Conservation (phyloP, 805 yeast genomes). For the Komagataella phaffii region DNA sequence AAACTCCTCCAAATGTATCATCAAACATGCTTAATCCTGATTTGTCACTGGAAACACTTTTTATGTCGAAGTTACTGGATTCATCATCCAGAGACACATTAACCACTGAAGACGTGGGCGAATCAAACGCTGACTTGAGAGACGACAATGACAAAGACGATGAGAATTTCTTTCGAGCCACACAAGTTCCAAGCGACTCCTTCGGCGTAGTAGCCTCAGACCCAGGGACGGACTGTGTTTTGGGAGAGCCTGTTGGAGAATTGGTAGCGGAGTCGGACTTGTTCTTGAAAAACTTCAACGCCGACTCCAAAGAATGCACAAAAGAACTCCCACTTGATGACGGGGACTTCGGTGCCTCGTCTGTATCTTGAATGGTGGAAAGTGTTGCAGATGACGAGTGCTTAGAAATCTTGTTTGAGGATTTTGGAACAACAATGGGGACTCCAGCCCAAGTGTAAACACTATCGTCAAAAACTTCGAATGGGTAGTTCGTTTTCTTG, state of each 20-base stretch:
- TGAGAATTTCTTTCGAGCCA: not conserved
- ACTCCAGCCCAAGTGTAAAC: slow-evolving; percentile 25
- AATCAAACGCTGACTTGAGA: not conserved
- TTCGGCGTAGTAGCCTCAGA: slow-evolving; percentile 2
- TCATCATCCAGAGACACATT: not conserved
- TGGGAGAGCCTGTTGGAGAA: not conserved
- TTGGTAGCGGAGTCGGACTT: slow-evolving; percentile 3
- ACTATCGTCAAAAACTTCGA: slow-evolving; percentile 55
- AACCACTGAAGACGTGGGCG: not conserved
- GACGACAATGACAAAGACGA: not conserved
- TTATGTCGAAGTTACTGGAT: not conserved
- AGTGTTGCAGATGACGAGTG: not conserved
- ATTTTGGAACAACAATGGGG: not conserved
- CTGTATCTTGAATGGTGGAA: not conserved
- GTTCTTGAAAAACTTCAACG: slow-evolving; percentile 14
- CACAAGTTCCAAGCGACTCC: not conserved
- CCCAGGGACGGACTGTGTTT: slow-evolving; percentile 1
- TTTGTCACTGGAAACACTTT: slow-evolving; percentile 1
- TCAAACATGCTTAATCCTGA: not conserved
- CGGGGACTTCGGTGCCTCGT: slow-evolving; percentile 2
- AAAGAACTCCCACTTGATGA: slow-evolving; percentile 3
- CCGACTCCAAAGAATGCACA: slow-evolving; percentile 7
- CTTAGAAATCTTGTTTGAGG: not conserved
- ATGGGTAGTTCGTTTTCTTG: slow-evolving; percentile 38
- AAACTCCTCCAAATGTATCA: not conserved